Percentiles rank a stretch among this genome's conserved stretches.
Evolutionary conservation across 306 rosid genomes (phyloP).

Genomic region (Gillenia trifoliata): DNA sequence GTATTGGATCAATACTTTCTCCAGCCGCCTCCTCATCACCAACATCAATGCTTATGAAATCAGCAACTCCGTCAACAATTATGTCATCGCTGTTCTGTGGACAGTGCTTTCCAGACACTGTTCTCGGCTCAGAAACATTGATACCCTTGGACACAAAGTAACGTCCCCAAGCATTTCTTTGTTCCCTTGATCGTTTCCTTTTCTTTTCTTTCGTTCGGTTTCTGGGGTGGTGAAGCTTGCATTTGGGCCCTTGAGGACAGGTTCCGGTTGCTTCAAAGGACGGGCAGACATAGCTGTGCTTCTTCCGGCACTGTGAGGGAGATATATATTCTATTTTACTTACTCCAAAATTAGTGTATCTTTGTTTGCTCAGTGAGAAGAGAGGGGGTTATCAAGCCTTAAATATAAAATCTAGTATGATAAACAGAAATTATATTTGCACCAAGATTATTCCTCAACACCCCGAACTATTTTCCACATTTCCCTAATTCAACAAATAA

Average conservation of each 20-base stretch:
- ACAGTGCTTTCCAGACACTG: slow-evolving; percentile 24
- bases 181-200: slow-evolving; percentile 56
- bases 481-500: not conserved
- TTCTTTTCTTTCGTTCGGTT: slow-evolving; percentile 59
- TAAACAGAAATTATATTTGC: not conserved
- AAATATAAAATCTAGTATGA: slow-evolving; percentile 3
- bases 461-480: not conserved
- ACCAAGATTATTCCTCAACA: not conserved
- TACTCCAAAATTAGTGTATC: slow-evolving; percentile 24
- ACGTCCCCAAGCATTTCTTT: slow-evolving; percentile 48
- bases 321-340: slow-evolving; percentile 30
- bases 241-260: slow-evolving; percentile 57
- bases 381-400: not conserved
- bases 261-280: slow-evolving; percentile 77
- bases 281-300: slow-evolving; percentile 85
- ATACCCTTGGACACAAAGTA: slow-evolving; percentile 52
- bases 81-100: slow-evolving; percentile 15
- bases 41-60: slow-evolving; percentile 49
- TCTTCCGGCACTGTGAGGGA: slow-evolving; percentile 81
- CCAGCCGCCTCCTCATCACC: slow-evolving; percentile 37
- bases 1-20: slow-evolving; percentile 28
- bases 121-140: slow-evolving; percentile 30
- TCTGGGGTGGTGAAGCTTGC: slow-evolving; percentile 93
- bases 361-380: slow-evolving; percentile 6
- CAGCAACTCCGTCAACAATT: slow-evolving; percentile 33